Conservation (phyloP, 768 basidiomycete species). For the Mycena galericulata region DNA sequence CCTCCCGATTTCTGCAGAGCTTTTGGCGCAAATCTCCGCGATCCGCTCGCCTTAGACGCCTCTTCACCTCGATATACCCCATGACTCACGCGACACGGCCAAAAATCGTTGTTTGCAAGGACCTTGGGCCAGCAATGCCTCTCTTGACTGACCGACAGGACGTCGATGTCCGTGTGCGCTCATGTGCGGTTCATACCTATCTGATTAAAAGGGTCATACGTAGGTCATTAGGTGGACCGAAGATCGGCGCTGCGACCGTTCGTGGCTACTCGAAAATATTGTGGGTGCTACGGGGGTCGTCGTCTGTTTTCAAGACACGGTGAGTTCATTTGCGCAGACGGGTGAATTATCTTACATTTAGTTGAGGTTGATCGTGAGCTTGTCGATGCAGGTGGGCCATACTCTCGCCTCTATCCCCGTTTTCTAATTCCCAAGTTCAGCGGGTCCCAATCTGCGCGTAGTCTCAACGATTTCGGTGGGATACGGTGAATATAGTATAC, state of each 20-base stretch:
- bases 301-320: slow-evolving; percentile 83
- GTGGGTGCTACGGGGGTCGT: slow-evolving; percentile 71
- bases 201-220: background rate
- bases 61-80: too few relatives aligned
- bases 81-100: background rate
- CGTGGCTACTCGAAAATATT: slow-evolving; percentile 82
- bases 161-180: slow-evolving; percentile 11
- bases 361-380: slow-evolving; percentile 80
- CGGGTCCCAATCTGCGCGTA: slow-evolving; percentile 79
- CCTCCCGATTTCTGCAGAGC: too few relatives aligned
- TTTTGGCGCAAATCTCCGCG: too few relatives aligned
- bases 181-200: too few relatives aligned
- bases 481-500: slow-evolving; percentile 63
- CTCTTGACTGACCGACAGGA: slow-evolving; percentile 20
- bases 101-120: slow-evolving; percentile 34
- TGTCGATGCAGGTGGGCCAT: slow-evolving; percentile 62
- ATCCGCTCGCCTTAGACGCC: too few relatives aligned
- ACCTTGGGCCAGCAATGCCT: slow-evolving; percentile 28
- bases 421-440: slow-evolving; percentile 40
- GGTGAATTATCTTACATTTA: slow-evolving; percentile 10
- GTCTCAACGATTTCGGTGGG: slow-evolving; percentile 97
- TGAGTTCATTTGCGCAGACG: slow-evolving; percentile 37
- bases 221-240: slow-evolving; percentile 61
- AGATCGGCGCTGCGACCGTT: slow-evolving; percentile 65
- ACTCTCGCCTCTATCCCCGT: too few relatives aligned